Evolutionary conservation across 345 rosid genomes (phyloP).

Genomic region (Euphorbia peplus): DNA sequence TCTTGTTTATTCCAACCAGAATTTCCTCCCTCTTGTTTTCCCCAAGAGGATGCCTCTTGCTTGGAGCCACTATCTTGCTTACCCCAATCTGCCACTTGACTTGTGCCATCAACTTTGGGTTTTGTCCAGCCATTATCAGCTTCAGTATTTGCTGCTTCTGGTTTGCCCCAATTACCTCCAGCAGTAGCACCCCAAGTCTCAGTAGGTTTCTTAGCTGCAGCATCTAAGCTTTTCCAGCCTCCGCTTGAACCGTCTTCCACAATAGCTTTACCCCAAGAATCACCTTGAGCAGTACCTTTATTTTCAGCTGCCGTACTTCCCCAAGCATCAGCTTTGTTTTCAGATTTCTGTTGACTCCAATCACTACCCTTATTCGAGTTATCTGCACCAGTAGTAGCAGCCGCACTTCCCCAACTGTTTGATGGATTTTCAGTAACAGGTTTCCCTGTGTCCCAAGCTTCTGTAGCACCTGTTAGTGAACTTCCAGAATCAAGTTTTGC

Average conservation of each 20-base stretch:
- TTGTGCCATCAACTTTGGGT: constrained; percentile 11
- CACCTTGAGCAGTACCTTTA: constrained; percentile 7
- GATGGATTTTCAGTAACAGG: constrained; percentile 14
- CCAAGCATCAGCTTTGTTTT: constrained; percentile 14
- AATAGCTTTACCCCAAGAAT: constrained; percentile 22
- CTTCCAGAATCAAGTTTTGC: constrained; percentile 21
- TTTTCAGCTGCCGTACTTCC: constrained; percentile 15
- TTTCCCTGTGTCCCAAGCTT: constrained; percentile 39
- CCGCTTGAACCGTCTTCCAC: constrained; percentile 16
- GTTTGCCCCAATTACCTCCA: constrained; percentile 10
- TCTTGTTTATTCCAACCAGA: constrained; percentile 30
- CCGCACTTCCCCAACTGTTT: constrained; percentile 25
- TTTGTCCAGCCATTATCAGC: constrained; percentile 20
- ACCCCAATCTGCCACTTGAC: constrained; percentile 13
- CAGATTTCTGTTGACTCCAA: constrained; percentile 14
- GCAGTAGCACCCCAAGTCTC: constrained; percentile 23
- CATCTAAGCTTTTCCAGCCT: constrained; percentile 19
- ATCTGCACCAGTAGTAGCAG: constrained; percentile 5
- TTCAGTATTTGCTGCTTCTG: constrained; percentile 14
- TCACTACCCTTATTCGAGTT: constrained; percentile 1
- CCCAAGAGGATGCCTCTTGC: constrained; percentile 25
- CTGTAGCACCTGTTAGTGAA: constrained; percentile 33
- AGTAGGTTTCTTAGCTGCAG: constrained; percentile 15
- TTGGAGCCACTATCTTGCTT: constrained; percentile 23
- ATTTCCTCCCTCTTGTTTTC: background rate